Evolutionary conservation across 352 stramenopile species (phyloP), one percentile per base, ranked within the genome.

Genomic region (Phytophthora nicotianae): DNA sequence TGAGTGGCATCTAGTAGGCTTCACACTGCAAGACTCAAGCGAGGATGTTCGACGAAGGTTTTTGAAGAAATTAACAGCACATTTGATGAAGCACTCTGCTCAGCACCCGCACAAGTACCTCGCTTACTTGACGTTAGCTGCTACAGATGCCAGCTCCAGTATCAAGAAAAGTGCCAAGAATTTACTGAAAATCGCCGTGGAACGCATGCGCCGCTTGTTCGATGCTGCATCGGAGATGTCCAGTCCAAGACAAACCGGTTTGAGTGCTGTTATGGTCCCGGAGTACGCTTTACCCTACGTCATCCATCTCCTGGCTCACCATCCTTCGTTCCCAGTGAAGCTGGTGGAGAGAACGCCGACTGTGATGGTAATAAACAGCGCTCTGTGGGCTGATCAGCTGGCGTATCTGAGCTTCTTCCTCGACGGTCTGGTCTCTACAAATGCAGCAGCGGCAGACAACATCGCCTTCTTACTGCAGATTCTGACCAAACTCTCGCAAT

Each of bases 401-500:
- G 38, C 65, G 11, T 87, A 84, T 40, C 32, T 94, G 14, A 67
- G 57, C 37, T 92, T 96, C 46, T 90, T 95, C 33, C 61, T 96
- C 8, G 86, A 93, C 29, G 74, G 73, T 1, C 57, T 96, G 13
- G 77, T 96, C 23, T 80, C 83, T 9, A 23, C 63, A 7, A 89
- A 75, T 24, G 70, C 55, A 13, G 61, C 70, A 10, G 81, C 82
- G 19, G 77, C 70, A 14, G 86, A 94, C 65, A 96, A 96, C 57
- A 93, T 96, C 38, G 77, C 86, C 11, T 95, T 96, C 61, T 55
- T 96, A 33, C 63, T 96, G 14, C 86, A 95, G 56, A 90, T 96
- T 45, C 55, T 93, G 50, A 76, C 79, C 16, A 90, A 93, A 55
- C 23, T 96, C 3, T 89, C 81, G 0, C 68, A 86, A 32, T 95